Percentiles rank a stretch among this genome's conserved stretches.
These are phyloP conservation scores for Phaseolus coccineus DNA, from an alignment of 331 rosid species.

Conservation along the genomic window DNA sequence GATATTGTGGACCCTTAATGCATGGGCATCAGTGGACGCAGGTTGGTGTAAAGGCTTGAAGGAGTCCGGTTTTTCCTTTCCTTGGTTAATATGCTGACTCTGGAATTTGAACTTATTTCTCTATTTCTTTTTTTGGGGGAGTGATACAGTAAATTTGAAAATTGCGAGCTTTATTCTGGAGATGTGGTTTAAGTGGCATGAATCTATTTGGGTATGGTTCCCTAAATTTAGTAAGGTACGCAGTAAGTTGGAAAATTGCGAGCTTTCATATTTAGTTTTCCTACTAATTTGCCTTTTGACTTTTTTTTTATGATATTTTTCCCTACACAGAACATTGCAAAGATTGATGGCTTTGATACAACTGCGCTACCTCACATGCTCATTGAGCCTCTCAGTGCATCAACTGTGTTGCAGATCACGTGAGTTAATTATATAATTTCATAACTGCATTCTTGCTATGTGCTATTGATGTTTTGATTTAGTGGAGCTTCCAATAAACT, in stretches of 20 bases:
- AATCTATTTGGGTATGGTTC: conserved; percentile 72
- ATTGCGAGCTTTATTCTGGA: conserved; percentile 72
- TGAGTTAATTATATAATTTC: conserved; percentile 51
- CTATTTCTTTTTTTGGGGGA: neutral
- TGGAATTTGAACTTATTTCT: neutral
- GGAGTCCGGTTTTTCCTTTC: neutral
- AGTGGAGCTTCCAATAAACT: neutral
- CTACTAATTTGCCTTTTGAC: conserved; percentile 1
- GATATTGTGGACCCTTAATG: conserved; percentile 67
- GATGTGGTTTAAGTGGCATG: conserved; percentile 97
- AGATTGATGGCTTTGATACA: conserved; percentile 50
- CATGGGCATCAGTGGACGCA: conserved; percentile 65
- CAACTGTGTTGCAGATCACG: conserved; percentile 74
- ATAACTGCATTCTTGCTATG: neutral
- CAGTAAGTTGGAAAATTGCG: too few species aligned
- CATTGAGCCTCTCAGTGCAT: conserved; percentile 68
- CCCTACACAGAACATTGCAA: conserved; percentile 64
- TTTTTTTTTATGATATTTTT: conserved; percentile 21
- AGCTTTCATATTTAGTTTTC: neutral
- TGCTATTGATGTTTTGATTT: neutral
- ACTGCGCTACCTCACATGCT: conserved; percentile 68
- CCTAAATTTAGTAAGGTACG: conserved; percentile 66
- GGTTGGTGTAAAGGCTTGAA: conserved; percentile 55
- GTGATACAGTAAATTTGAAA: conserved; percentile 58
- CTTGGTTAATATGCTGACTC: neutral